Conservation (phyloP, 371 early-diverging fungal genomes). For the Apophysomyces trapeziformis region DNA sequence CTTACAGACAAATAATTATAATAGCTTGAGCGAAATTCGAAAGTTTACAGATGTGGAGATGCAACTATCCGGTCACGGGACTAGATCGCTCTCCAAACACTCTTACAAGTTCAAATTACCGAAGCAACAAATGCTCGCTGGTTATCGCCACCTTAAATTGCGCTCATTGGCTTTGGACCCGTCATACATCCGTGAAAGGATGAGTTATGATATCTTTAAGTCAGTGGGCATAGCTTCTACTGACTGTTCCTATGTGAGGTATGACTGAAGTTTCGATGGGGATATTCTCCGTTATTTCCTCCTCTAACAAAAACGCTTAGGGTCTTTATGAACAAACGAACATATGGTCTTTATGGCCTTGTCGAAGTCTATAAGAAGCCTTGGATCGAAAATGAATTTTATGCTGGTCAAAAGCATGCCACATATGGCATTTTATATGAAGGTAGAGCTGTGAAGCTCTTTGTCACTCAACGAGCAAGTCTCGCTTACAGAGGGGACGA, state of each 20-base stretch:
- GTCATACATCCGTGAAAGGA: slow-evolving; percentile 43
- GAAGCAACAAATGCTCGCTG: slow-evolving; percentile 26
- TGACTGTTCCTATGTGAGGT: slow-evolving; percentile 30
- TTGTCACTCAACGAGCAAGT: slow-evolving; percentile 22
- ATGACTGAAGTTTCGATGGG: background rate
- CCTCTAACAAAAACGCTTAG: slow-evolving; percentile 11
- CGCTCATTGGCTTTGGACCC: slow-evolving; percentile 37
- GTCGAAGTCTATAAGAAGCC: slow-evolving; percentile 39
- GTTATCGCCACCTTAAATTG: slow-evolving; percentile 35
- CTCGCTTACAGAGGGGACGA: slow-evolving; percentile 26
- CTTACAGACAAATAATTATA: background rate
- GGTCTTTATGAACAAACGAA: slow-evolving; percentile 37
- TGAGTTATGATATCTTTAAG: slow-evolving; percentile 30
- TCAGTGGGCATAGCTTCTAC: slow-evolving; percentile 32
- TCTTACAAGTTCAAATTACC: slow-evolving; percentile 37
- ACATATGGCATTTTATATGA: slow-evolving; percentile 41
- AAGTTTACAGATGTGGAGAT: slow-evolving; percentile 26
- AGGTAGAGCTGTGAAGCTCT: slow-evolving; percentile 20
- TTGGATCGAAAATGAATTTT: slow-evolving; percentile 43
- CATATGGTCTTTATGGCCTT: slow-evolving; percentile 41
- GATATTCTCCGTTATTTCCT: background rate
- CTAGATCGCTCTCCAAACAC: slow-evolving; percentile 30
- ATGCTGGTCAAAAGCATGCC: slow-evolving; percentile 27
- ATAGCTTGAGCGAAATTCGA: slow-evolving; percentile 23
- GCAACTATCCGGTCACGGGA: slow-evolving; percentile 36